Percentiles rank a stretch among this genome's conserved stretches.
phyloP scores from a whole-genome alignment of 306 rosid genomes.

The Ceratonia siliqua region DNA sequence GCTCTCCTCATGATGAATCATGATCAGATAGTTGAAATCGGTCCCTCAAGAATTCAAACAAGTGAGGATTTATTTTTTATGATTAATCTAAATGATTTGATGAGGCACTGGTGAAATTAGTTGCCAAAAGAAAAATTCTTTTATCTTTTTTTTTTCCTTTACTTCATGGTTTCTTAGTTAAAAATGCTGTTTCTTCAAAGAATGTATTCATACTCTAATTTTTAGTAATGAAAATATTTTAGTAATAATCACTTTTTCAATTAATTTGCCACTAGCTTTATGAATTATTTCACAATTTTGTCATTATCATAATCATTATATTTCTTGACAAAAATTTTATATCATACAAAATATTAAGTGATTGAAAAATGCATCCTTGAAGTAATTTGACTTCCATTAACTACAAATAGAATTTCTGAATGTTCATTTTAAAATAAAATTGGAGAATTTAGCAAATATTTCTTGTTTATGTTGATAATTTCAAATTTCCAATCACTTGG shows the following conservation, averaged over 20 bases:
- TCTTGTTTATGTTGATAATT: background rate
- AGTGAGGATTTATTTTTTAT: constrained; percentile 47
- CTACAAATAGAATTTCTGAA: background rate
- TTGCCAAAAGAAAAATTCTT: background rate
- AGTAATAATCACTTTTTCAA: background rate
- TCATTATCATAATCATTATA: background rate
- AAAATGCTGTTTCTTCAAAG: background rate
- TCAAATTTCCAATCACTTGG: background rate
- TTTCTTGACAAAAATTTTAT: background rate
- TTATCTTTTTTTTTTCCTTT: background rate
- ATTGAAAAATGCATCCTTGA: background rate
- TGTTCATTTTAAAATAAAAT: background rate
- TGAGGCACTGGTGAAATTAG: background rate
- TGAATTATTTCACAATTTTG: background rate
- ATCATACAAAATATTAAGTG: background rate
- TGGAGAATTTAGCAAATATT: background rate
- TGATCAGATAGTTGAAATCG: constrained; percentile 51
- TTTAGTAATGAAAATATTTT: background rate
- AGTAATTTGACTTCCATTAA: background rate
- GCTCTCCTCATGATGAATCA: constrained; percentile 47
- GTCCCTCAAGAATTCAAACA: constrained; percentile 43
- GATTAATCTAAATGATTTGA: constrained; percentile 36
- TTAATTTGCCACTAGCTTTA: background rate
- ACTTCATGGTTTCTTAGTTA: background rate
- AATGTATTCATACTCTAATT: background rate